A percentile compares a stretch with the other conserved stretches of the same genome.
These are phyloP conservation scores for Podosphaera xanthii DNA, from an alignment of 2,329 filamentous ascomycete species.

Conservation along the genomic window DNA sequence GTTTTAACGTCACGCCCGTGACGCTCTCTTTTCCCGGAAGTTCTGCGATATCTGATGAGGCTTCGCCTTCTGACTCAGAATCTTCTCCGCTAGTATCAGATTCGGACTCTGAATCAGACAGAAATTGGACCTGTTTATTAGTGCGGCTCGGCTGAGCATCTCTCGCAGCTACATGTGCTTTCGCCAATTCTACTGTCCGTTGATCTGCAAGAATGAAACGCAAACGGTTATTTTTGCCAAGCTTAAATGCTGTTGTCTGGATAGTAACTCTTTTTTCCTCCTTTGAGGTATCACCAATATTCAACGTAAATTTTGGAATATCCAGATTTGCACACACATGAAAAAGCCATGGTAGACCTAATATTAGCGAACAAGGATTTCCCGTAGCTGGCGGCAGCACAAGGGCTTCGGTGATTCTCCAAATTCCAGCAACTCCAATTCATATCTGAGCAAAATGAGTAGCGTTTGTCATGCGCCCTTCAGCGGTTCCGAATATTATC, in stretches of 20 bases:
- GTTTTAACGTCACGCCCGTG: background rate
- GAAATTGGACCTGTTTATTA: background rate
- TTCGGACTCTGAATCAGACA: background rate
- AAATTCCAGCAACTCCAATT: background rate
- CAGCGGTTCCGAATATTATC: background rate
- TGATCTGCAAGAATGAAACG: background rate
- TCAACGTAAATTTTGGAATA: background rate
- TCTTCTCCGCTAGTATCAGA: background rate
- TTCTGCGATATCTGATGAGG: background rate
- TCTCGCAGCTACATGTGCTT: background rate
- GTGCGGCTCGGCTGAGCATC: background rate
- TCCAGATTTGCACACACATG: background rate
- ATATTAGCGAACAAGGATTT: background rate
- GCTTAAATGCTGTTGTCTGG: background rate
- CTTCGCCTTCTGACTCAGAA: background rate
- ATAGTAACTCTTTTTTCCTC: background rate
- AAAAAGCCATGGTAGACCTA: background rate
- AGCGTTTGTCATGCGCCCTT: background rate
- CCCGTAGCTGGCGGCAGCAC: background rate
- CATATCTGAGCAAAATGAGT: background rate
- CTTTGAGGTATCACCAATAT: background rate
- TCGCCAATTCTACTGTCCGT: background rate
- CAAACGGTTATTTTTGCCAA: background rate
- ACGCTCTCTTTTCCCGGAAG: background rate
- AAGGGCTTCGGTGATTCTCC: background rate